Conservation (phyloP, 768 basidiomycete species). For the Daedalea quercina region DNA sequence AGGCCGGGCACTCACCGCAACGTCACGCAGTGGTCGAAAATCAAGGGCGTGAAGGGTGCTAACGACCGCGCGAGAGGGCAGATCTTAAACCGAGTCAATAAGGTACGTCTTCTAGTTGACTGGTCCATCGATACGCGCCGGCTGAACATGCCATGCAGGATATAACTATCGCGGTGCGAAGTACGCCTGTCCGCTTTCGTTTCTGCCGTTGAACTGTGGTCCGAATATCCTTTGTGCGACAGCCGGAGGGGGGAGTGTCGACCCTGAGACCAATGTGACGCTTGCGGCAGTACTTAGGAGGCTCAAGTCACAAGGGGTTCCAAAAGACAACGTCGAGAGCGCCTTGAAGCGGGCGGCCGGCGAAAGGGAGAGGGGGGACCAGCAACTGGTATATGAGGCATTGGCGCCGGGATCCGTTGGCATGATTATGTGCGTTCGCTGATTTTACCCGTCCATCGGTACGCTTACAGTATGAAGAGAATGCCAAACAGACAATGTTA, state of each 20-base stretch:
- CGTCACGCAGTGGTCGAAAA: slow-evolving; percentile 61
- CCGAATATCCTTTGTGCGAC: slow-evolving; percentile 1
- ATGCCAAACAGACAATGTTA: slow-evolving; percentile 57
- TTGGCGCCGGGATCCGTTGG: slow-evolving; percentile 54
- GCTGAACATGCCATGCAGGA: slow-evolving; percentile 36
- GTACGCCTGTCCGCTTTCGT: slow-evolving; percentile 29
- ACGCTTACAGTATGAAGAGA: slow-evolving; percentile 35
- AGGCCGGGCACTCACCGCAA: too few relatives aligned
- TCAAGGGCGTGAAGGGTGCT: slow-evolving; percentile 63
- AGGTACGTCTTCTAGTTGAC: slow-evolving; percentile 33
- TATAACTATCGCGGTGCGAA: slow-evolving; percentile 50
- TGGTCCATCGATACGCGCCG: slow-evolving; percentile 1
- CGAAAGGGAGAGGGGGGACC: slow-evolving; percentile 40
- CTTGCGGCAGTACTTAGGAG: slow-evolving; percentile 50
- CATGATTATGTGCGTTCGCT: slow-evolving; percentile 48
- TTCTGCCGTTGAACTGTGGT: not conserved
- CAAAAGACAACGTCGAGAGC: slow-evolving; percentile 63
- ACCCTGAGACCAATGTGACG: slow-evolving; percentile 46
- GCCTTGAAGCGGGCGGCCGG: slow-evolving; percentile 49
- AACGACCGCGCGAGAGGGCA: slow-evolving; percentile 55
- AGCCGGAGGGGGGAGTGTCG: slow-evolving; percentile 54
- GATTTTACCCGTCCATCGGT: not conserved
- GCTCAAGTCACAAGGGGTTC: slow-evolving; percentile 51
- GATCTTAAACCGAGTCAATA: slow-evolving; percentile 47
- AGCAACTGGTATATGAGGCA: slow-evolving; percentile 52